A percentile compares a stretch with the other conserved stretches of the same genome.
phyloP scores from a whole-genome alignment of 2,329 filamentous ascomycete species.

The Nigrospora sphaerica region DNA sequence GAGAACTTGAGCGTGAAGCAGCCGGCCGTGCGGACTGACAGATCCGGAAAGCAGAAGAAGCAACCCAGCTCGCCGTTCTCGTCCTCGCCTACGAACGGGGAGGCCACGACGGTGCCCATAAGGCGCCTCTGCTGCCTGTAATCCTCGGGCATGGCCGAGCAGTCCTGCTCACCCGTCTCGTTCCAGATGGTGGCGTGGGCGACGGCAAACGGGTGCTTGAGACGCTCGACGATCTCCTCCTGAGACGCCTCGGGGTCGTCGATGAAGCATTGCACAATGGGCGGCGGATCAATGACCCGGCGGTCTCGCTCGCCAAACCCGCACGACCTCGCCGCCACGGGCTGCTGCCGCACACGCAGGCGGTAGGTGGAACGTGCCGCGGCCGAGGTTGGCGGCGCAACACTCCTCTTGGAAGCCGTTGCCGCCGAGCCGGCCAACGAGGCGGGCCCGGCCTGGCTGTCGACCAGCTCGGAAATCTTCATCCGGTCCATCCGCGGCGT shows the following conservation, averaged over 20 bases:
- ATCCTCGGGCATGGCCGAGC: slow-evolving; percentile 65
- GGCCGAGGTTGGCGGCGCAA: slow-evolving; percentile 1
- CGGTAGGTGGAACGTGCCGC: slow-evolving; percentile 25
- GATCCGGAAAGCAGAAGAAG: slow-evolving; percentile 81
- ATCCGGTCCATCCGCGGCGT: slow-evolving; percentile 17
- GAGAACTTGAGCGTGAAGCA: slow-evolving; percentile 69
- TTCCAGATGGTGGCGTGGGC: slow-evolving; percentile 74
- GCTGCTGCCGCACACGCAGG: slow-evolving; percentile 67
- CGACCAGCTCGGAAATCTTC: slow-evolving; percentile 22
- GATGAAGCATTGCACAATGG: slow-evolving; percentile 68
- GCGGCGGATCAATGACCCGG: slow-evolving; percentile 75
- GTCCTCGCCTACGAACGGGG: slow-evolving; percentile 69
- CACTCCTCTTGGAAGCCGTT: too few relatives aligned
- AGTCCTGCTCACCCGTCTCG: slow-evolving; percentile 58
- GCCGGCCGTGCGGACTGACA: slow-evolving; percentile 72
- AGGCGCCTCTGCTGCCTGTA: slow-evolving; percentile 65
- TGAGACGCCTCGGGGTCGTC: slow-evolving; percentile 47
- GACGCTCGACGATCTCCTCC: slow-evolving; percentile 42
- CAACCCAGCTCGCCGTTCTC: slow-evolving; percentile 67
- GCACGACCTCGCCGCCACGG: slow-evolving; percentile 69
- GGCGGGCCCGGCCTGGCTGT: background rate
- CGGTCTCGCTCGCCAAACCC: slow-evolving; percentile 79
- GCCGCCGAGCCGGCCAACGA: too few relatives aligned
- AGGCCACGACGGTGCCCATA: slow-evolving; percentile 74
- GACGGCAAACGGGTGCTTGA: slow-evolving; percentile 60